These are phyloP conservation scores for Iris macrosiphon DNA, from an alignment of 106 monocot genomes.

Conservation along the genomic window DNA sequence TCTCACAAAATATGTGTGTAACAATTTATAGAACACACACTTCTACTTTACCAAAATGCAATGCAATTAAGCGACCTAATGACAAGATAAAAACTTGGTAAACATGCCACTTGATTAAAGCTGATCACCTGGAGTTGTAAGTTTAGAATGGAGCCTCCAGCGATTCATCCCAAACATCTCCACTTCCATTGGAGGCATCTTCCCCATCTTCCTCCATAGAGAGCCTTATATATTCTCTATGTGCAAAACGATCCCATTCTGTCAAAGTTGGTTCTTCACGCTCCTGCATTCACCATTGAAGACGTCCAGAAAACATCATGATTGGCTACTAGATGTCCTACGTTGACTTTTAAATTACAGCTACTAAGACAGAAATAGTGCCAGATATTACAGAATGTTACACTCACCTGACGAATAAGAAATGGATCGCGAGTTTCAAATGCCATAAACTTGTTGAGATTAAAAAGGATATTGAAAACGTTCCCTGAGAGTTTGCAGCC, in stretches of 20 bases:
- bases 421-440: conserved; percentile 98
- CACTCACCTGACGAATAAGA: conserved; percentile 77
- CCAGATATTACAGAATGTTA: background rate
- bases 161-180: conserved; percentile 90
- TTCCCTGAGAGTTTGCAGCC: conserved; percentile 90
- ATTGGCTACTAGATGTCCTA: too few species aligned
- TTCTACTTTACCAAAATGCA: background rate
- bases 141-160: conserved; percentile 73
- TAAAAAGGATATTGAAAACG: conserved; percentile 95
- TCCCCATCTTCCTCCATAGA: conserved; percentile 99
- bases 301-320: background rate
- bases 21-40: background rate
- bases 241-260: conserved; percentile 99
- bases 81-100: background rate
- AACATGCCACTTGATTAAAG: background rate
- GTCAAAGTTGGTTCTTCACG: conserved; percentile 90
- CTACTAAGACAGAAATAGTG: too few species aligned
- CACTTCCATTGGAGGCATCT: conserved; percentile 97
- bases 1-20: background rate
- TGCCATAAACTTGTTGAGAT: conserved; percentile 96
- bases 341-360: too few species aligned
- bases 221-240: conserved; percentile 87
- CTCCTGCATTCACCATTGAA: conserved; percentile 37
- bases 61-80: background rate
- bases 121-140: conserved; percentile 14